Evolutionary conservation across 1,139 yeast species (phyloP), one percentile per base, ranked within the genome.

Genomic region (Williopsis jadinii): DNA sequence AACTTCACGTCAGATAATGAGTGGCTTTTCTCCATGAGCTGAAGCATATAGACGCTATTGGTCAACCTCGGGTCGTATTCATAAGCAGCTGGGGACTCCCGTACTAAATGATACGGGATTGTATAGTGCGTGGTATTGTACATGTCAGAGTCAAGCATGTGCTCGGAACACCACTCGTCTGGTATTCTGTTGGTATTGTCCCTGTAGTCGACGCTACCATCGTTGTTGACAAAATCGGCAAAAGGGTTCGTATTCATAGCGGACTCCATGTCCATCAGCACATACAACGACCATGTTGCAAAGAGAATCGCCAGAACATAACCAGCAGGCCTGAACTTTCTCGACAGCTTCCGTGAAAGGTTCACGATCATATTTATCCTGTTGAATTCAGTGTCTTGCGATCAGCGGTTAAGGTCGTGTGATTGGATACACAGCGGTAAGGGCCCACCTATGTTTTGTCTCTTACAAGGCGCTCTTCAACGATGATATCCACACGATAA

Each of bases 21-120:
- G 1, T 31, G 36, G 12, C 9, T 19, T 10, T 15, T 11, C 8
- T 8, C 42, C 13, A 54, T 52, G 12, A 67, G 45, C 40, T 62
- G 45, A 38, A 65, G 55, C 38, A 64, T 61, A 52, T 71, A 73
- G 1, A 70, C 58, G 3, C 67, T 63, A 14, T 72, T 43, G 5
- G 78, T 72, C 47, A 74, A 62, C 30, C 80, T 54, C 2, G 79
- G 78, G 44, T 75, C 80, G 51, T 67, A 72, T n/a, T 47, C 50
- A 38, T 53, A 56, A 8, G 44, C 42, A 10, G n/a, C 12, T 11
- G 40, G 44, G 9, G 34, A 32, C 5, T 43, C 42, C 1, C 24
- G 24, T 19, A 19, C 24, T 19, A 19, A 19, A 4, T 19, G 24
- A 6, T 19, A 19, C 24, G 24, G 24, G 24, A 19, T 6, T 19